Percentiles rank a stretch among this genome's conserved stretches.
These are phyloP conservation scores for Pyrus betulifolia DNA, from an alignment of 306 rosid species.

Conservation along the genomic window DNA sequence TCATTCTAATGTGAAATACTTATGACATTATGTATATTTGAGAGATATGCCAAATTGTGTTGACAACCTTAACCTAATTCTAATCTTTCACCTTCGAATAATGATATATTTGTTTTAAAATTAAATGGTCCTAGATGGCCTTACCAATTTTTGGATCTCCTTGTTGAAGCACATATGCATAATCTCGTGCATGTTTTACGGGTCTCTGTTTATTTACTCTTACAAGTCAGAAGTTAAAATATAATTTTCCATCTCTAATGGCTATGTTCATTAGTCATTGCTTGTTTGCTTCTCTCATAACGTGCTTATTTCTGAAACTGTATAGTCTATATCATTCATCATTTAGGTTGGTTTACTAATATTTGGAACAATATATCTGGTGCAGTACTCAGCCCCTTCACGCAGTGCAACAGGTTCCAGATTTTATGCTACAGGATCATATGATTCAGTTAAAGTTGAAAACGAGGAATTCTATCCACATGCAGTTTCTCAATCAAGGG, in stretches of 20 bases:
- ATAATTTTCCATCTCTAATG: neutral
- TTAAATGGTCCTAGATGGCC: neutral
- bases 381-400: slow-evolving; percentile 22
- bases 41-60: neutral
- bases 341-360: slow-evolving; percentile 12
- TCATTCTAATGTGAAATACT: neutral
- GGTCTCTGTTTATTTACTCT: neutral
- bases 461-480: slow-evolving; percentile 23
- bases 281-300: neutral
- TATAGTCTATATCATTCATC: neutral
- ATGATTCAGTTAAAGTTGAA: slow-evolving; percentile 40
- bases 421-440: slow-evolving; percentile 17
- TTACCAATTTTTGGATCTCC: neutral
- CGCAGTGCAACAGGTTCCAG: neutral
- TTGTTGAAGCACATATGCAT: neutral
- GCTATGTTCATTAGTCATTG: neutral
- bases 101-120: neutral
- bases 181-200: neutral
- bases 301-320: neutral
- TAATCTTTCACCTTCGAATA: neutral
- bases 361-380: slow-evolving; percentile 16
- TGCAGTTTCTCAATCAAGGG: slow-evolving; percentile 8
- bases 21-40: neutral
- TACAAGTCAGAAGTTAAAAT: neutral
- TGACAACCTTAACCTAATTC: neutral